Base-by-base conservation (phyloP, 495 filamentous ascomycete genomes). In the Aspergillus indologenus region DNA sequence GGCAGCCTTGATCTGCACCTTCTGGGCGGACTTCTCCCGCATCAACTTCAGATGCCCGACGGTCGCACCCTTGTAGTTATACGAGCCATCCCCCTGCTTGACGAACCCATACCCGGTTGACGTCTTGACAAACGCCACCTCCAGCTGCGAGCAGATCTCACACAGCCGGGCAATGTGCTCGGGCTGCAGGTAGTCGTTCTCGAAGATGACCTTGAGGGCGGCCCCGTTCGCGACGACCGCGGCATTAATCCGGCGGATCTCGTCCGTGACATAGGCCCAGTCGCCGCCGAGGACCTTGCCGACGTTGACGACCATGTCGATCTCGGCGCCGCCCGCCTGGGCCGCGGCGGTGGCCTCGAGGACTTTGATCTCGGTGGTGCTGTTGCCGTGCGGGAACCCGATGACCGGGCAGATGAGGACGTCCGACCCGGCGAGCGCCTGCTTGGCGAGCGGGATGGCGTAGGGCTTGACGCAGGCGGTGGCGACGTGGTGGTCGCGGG, bases 241-340 rank as follows among this genome's bases (percentile, higher is more conserved):
- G 1, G 69, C 56, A 54, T 85, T 83, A 56, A 87, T 70, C 52
- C 61, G 61, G 5, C 64, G 55, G 45, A 86, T 82, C 59, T 85
- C 82, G 3, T 70, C 58, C 1, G 65, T 58, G 31, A 84, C 81
- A 45, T 83, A 85, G 40, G 71, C 74, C 81, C 81, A 85, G 40
- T 85, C 79, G 0, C 72, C 76, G 54, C 80, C 71, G 5, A 83
- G 72, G 21, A 79, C 81, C 53, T 85, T 84, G 50, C 65, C 83
- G 7, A 85, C 61, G 47, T 85, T 86, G 45, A 85, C 74, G 3
- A 85, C 81, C 81, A 85, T 81, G 59, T 85, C 83, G 42, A 85
- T 80, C 65, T 86, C 81, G 7, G 63, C 58, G 3, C 77, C 81
- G 17, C 82, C 82, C 0, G 73, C 70, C 4, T 69, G 53, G 5